Evolutionary conservation across 148 eudicot genomes (phyloP).

Genomic region (Camellia sinensis): DNA sequence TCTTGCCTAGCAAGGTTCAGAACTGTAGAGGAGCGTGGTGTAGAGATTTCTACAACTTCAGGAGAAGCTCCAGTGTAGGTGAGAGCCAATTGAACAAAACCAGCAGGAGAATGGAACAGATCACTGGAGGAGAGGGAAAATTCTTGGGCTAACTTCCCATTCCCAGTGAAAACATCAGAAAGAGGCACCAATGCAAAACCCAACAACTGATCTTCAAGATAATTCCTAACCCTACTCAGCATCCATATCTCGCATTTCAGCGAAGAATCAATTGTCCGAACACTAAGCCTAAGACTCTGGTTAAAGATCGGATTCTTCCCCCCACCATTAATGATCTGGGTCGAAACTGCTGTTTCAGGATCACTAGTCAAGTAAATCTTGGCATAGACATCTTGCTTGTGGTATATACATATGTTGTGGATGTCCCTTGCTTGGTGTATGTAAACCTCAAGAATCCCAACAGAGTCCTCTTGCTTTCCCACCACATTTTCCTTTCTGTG

Average conservation of each 20-base stretch:
- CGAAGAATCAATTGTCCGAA: conserved; percentile 14
- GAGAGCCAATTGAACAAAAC: conserved; percentile 23
- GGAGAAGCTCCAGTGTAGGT: conserved; percentile 21
- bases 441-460: conserved; percentile 29
- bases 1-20: background rate
- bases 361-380: conserved; percentile 30
- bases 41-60: conserved; percentile 18
- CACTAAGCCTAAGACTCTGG: conserved; percentile 22
- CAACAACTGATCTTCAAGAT: conserved; percentile 29
- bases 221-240: conserved; percentile 28
- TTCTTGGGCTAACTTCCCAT: conserved; percentile 20
- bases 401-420: conserved; percentile 37
- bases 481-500: background rate
- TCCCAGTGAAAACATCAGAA: conserved; percentile 16
- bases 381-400: conserved; percentile 41
- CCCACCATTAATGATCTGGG: conserved; percentile 25
- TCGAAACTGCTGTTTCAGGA: conserved; percentile 23
- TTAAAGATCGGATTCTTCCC: conserved; percentile 33
- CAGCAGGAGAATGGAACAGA: conserved; percentile 23
- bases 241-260: conserved; percentile 37
- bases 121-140: conserved; percentile 26
- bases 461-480: conserved; percentile 7
- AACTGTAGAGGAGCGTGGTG: background rate
- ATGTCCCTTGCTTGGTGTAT: conserved; percentile 36
- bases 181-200: conserved; percentile 26